Evolutionary conservation across 1,284 basidiomycete genomes (phyloP).

Genomic region (Leccinum colubrinum): DNA sequence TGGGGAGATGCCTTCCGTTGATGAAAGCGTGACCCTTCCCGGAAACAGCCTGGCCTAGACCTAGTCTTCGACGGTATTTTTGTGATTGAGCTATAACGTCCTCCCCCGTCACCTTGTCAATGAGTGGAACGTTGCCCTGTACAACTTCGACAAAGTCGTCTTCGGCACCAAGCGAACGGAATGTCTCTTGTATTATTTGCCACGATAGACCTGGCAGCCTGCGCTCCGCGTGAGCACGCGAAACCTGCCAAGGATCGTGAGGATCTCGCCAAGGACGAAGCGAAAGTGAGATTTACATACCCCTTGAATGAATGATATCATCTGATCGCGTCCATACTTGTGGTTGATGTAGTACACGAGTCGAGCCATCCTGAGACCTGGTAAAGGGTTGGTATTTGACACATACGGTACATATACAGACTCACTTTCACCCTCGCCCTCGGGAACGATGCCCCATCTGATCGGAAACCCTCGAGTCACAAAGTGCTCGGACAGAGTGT

Average conservation of each 20-base stretch:
- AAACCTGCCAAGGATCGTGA: constrained; percentile 28
- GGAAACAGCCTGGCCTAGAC: constrained; percentile 24
- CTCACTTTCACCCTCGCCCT: constrained; percentile 58
- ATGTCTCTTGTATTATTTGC: constrained; percentile 42
- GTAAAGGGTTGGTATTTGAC: constrained; percentile 8
- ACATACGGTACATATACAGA: constrained; percentile 5
- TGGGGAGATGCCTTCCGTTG: constrained; percentile 80
- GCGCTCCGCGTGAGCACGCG: constrained; percentile 35
- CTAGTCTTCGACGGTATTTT: constrained; percentile 55
- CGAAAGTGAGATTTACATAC: constrained; percentile 37
- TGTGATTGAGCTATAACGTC: constrained; percentile 42
- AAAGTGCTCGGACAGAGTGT: constrained; percentile 61
- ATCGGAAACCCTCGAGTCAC: constrained; percentile 74
- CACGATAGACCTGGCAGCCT: constrained; percentile 43
- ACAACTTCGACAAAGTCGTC: constrained; percentile 43
- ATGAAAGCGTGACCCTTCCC: constrained; percentile 72
- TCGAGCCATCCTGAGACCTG: constrained; percentile 70
- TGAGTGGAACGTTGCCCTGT: constrained; percentile 29
- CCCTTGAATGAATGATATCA: constrained; percentile 57
- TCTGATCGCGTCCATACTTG: constrained; percentile 59
- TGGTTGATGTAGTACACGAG: constrained; percentile 68
- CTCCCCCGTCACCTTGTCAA: constrained; percentile 20
- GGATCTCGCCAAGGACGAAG: not conserved
- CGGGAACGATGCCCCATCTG: constrained; percentile 82
- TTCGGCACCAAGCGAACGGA: constrained; percentile 36